These are phyloP conservation scores for Graphiopsis chlorocephala DNA, from an alignment of 2,329 filamentous ascomycete species.

Conservation along the genomic window DNA sequence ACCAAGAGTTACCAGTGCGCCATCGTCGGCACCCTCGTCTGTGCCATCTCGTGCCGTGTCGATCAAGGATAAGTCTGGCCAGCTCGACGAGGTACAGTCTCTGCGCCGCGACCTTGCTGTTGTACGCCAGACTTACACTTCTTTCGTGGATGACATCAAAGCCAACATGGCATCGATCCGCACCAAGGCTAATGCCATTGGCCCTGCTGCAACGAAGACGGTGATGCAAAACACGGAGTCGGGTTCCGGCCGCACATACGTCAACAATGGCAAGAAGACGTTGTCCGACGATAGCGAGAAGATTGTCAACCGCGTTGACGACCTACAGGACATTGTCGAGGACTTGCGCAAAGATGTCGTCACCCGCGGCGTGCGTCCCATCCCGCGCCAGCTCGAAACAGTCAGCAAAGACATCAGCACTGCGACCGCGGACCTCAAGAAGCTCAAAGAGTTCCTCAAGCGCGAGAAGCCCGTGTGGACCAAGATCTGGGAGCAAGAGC, in stretches of 20 bases:
- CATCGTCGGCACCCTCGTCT: constrained; percentile 24
- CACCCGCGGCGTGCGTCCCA: constrained; percentile 81
- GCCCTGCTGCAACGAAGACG: constrained; percentile 68
- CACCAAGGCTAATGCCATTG: constrained; percentile 77
- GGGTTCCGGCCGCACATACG: constrained; percentile 79
- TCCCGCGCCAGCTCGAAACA: constrained; percentile 82
- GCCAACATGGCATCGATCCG: constrained; percentile 82
- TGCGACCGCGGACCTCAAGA: constrained; percentile 83
- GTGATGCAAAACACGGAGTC: constrained; percentile 69
- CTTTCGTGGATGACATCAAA: constrained; percentile 84
- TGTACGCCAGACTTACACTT: constrained; percentile 87
- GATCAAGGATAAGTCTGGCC: constrained; percentile 50
- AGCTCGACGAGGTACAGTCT: constrained; percentile 74
- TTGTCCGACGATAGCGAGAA: constrained; percentile 84
- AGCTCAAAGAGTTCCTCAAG: constrained; percentile 88
- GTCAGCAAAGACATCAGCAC: constrained; percentile 84
- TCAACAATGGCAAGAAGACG: constrained; percentile 81
- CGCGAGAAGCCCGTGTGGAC: constrained; percentile 96
- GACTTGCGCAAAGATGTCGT: constrained; percentile 98
- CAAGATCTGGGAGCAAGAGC: constrained; percentile 98
- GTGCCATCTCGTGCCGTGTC: constrained; percentile 16
- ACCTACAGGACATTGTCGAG: constrained; percentile 94
- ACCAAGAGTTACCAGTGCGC: constrained; percentile 34
- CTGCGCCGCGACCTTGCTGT: constrained; percentile 86
- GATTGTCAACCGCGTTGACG: constrained; percentile 88